Percentiles rank a stretch among this genome's conserved stretches.
Evolutionary conservation across 31 red algal species (phyloP).

Genomic region (Odonthalia washingtoniensis): DNA sequence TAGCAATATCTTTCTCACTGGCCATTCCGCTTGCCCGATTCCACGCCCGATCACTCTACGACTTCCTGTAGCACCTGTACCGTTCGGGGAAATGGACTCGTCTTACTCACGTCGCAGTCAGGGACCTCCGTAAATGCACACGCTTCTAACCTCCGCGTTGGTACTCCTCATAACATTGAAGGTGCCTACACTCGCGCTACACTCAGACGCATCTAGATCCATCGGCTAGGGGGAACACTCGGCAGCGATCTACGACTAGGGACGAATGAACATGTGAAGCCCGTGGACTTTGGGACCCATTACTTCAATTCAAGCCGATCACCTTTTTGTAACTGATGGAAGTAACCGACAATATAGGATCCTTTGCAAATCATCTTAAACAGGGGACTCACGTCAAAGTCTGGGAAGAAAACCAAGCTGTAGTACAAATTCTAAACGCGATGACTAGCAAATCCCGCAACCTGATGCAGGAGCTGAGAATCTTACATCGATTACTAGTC

Average conservation of each 20-base stretch:
- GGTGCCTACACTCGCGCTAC: not conserved
- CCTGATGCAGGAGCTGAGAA: constrained; percentile 24
- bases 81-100: not conserved
- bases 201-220: constrained; percentile 1
- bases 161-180: not conserved
- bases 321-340: too few relatives aligned
- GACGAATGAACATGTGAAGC: constrained; percentile 17
- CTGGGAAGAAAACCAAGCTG: constrained; percentile 41
- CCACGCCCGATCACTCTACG: constrained; percentile 31
- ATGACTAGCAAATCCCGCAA: not conserved
- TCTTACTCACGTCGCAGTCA: not conserved
- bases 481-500: not conserved
- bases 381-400: not conserved
- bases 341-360: not conserved
- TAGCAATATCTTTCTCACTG: too few relatives aligned
- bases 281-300: constrained; percentile 24
- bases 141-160: not conserved
- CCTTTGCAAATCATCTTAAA: not conserved
- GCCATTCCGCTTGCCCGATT: too few relatives aligned
- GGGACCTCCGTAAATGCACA: constrained; percentile 34
- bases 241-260: constrained; percentile 1
- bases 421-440: constrained; percentile 29
- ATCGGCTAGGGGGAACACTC: constrained; percentile 38
- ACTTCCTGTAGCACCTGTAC: not conserved
- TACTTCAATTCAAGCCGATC: not conserved